These are phyloP conservation scores for Yarrowia sp. DNA, from an alignment of 805 yeast species.

Conservation along the genomic window DNA sequence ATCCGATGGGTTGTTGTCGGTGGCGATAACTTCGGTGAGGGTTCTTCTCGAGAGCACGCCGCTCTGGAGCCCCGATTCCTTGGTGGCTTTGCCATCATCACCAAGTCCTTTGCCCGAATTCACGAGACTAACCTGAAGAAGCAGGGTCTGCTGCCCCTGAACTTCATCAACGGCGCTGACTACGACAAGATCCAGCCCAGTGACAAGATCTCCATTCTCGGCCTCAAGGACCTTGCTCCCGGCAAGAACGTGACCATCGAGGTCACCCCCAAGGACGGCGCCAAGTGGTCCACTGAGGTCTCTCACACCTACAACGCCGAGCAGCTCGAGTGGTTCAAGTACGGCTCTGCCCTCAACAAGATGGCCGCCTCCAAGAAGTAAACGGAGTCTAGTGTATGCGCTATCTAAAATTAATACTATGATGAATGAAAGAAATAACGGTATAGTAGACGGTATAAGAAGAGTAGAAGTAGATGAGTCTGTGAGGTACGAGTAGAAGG, in stretches of 20 bases:
- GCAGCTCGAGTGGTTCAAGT: slow-evolving; percentile 99
- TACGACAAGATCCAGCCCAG: slow-evolving; percentile 92
- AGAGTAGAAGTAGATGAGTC: too few species aligned
- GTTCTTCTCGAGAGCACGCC: slow-evolving; percentile 99
- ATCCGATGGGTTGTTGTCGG: slow-evolving; percentile 55
- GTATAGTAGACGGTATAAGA: background rate
- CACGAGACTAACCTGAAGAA: slow-evolving; percentile 99
- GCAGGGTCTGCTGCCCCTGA: slow-evolving; percentile 98
- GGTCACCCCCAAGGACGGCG: slow-evolving; percentile 73
- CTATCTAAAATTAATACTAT: slow-evolving; percentile 25
- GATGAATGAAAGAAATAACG: background rate
- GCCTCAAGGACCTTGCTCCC: slow-evolving; percentile 86
- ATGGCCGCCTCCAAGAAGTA: slow-evolving; percentile 60
- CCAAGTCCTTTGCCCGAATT: slow-evolving; percentile 97
- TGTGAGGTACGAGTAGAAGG: too few species aligned
- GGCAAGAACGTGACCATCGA: slow-evolving; percentile 87
- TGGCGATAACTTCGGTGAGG: slow-evolving; percentile 99
- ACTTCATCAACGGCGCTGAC: slow-evolving; percentile 86
- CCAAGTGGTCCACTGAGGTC: slow-evolving; percentile 86
- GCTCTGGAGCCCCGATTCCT: slow-evolving; percentile 99
- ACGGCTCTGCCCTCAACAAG: slow-evolving; percentile 98
- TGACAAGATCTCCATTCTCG: slow-evolving; percentile 87
- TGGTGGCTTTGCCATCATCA: slow-evolving; percentile 97
- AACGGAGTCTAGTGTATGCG: background rate
- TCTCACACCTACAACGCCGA: slow-evolving; percentile 95